These are phyloP conservation scores for Colletotrichum gloeosporioides DNA, from an alignment of 2,329 filamentous ascomycete genomes.

Conservation along the genomic window DNA sequence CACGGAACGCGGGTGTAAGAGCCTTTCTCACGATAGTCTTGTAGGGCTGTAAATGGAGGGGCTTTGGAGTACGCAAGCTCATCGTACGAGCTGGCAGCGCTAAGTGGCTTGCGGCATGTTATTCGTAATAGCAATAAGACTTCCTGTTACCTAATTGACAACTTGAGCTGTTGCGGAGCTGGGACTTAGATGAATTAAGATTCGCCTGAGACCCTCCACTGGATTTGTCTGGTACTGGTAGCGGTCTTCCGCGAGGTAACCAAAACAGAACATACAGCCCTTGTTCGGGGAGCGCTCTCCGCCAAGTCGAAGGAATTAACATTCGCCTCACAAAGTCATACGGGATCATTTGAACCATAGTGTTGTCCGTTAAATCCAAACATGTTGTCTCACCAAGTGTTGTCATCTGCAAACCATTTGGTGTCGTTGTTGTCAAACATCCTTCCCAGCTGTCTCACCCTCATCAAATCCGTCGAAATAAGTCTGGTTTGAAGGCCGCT, in stretches of 20 bases:
- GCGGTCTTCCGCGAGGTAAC: neutral
- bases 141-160: neutral
- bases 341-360: neutral
- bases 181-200: neutral
- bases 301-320: neutral
- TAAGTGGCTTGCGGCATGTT: neutral
- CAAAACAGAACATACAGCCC: neutral
- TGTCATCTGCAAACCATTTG: neutral
- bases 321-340: neutral
- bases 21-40: neutral
- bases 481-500: neutral
- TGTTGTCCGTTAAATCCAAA: neutral
- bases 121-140: neutral
- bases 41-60: neutral
- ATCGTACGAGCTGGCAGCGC: neutral
- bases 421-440: neutral
- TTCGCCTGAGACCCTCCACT: neutral
- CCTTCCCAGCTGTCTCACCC: neutral
- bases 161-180: neutral
- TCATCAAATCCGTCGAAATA: neutral
- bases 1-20: neutral
- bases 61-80: neutral
- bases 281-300: neutral
- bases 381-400: neutral
- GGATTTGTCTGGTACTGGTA: neutral